These are phyloP conservation scores for Rickenella mellea DNA, from an alignment of 768 basidiomycete genomes.

Conservation along the genomic window DNA sequence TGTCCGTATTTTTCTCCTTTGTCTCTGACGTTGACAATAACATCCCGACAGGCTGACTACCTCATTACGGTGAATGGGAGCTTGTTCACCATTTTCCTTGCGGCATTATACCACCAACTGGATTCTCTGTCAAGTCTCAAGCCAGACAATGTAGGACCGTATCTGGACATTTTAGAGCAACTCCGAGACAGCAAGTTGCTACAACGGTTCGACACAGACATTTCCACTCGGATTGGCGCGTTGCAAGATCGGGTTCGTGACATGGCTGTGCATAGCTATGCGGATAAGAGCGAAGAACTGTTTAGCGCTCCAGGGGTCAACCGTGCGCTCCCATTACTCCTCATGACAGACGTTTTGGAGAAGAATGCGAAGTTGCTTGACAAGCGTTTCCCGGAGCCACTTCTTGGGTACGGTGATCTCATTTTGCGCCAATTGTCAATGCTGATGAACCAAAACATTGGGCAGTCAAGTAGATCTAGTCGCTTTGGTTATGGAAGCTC, in stretches of 20 bases:
- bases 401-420: slow-evolving; percentile 54
- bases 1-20: slow-evolving; percentile 56
- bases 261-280: slow-evolving; percentile 54
- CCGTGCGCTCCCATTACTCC: slow-evolving; percentile 66
- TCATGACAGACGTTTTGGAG: slow-evolving; percentile 86
- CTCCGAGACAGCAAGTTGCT: slow-evolving; percentile 63
- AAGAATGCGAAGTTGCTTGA: slow-evolving; percentile 76
- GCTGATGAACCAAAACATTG: slow-evolving; percentile 1
- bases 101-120: slow-evolving; percentile 75
- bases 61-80: slow-evolving; percentile 58
- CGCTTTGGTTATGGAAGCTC: slow-evolving; percentile 59
- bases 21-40: too few relatives aligned
- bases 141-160: slow-evolving; percentile 56
- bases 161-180: slow-evolving; percentile 57
- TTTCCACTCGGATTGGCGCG: slow-evolving; percentile 55
- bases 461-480: slow-evolving; percentile 65
- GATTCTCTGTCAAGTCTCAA: slow-evolving; percentile 70
- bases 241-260: slow-evolving; percentile 55
- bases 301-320: slow-evolving; percentile 69
- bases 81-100: slow-evolving; percentile 82
- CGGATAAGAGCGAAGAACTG: slow-evolving; percentile 51
- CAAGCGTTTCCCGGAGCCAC: slow-evolving; percentile 77
- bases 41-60: slow-evolving; percentile 45
- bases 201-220: slow-evolving; percentile 66
- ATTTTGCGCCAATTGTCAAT: slow-evolving; percentile 1